Conservation (phyloP, 306 rosid species). For the Begonia peltatifolia region DNA sequence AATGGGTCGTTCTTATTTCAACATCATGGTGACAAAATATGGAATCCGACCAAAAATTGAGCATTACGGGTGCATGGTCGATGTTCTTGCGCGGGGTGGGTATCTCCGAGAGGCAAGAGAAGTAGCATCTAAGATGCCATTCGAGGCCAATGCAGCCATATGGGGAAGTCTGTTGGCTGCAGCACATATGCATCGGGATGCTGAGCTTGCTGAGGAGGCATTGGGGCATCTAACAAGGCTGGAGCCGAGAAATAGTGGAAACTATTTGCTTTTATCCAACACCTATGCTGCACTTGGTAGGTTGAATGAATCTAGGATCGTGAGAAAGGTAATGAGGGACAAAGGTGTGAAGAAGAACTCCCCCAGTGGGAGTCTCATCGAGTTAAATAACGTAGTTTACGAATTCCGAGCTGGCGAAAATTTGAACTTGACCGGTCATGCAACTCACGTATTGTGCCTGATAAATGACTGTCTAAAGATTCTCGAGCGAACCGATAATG, state of each 20-base stretch:
- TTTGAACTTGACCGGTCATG: conserved; percentile 20
- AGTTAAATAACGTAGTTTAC: conserved; percentile 46
- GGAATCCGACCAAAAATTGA: conserved; percentile 30
- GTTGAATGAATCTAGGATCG: conserved; percentile 49
- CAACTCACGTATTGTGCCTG: conserved; percentile 24
- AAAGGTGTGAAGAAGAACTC: conserved; percentile 34
- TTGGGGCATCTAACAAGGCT: conserved; percentile 25
- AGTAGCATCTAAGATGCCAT: conserved; percentile 38
- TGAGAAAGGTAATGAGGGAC: conserved; percentile 48
- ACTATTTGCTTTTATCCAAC: conserved; percentile 46
- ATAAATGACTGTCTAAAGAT: conserved; percentile 26
- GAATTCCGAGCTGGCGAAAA: conserved; percentile 53
- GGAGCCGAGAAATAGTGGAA: conserved; percentile 48
- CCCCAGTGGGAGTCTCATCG: conserved; percentile 39
- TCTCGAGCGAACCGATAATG: conserved; percentile 12
- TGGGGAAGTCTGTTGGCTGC: conserved; percentile 77
- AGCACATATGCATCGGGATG: conserved; percentile 29
- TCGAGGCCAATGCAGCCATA: conserved; percentile 47
- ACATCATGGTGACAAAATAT: conserved; percentile 27
- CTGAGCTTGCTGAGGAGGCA: conserved; percentile 42
- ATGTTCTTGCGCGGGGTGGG: conserved; percentile 61
- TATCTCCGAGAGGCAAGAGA: conserved; percentile 46
- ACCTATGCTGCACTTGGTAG: conserved; percentile 39
- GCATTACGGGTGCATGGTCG: conserved; percentile 45
- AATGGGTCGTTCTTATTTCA: conserved; percentile 27